Percentiles rank a stretch among this genome's conserved stretches.
Conservation (phyloP, 306 rosid species). For the Luffa aegyptiaca region DNA sequence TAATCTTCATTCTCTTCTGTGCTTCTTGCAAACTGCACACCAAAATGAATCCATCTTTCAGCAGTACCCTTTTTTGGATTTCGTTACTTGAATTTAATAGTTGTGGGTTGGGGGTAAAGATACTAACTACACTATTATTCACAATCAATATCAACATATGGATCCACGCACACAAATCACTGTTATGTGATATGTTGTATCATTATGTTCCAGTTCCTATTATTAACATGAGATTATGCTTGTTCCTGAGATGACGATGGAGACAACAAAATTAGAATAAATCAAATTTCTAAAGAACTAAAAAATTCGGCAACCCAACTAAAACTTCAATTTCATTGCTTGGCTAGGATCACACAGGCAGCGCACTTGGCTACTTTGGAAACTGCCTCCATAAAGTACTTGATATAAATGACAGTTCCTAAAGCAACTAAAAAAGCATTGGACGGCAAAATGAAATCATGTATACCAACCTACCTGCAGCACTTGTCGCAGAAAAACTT, state of each 20-base stretch:
- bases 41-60: slow-evolving; percentile 19
- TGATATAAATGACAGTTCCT: neutral
- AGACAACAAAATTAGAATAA: neutral
- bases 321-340: neutral
- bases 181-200: neutral
- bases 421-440: neutral
- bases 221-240: neutral
- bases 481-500: slow-evolving; percentile 98
- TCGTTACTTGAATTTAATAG: neutral
- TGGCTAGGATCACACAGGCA: neutral
- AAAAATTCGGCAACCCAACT: neutral
- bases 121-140: neutral
- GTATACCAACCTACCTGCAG: slow-evolving; percentile 64
- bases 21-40: slow-evolving; percentile 93
- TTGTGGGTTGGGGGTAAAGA: neutral
- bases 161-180: neutral
- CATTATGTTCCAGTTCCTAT: neutral
- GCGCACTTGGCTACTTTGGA: neutral
- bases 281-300: neutral
- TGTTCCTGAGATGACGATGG: neutral
- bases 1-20: slow-evolving; percentile 98
- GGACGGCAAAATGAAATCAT: neutral
- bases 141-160: neutral
- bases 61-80: neutral
- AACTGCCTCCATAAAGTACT: neutral